Base-by-base conservation (phyloP, 768 basidiomycete genomes). In the Guyanaporus albipodus region DNA sequence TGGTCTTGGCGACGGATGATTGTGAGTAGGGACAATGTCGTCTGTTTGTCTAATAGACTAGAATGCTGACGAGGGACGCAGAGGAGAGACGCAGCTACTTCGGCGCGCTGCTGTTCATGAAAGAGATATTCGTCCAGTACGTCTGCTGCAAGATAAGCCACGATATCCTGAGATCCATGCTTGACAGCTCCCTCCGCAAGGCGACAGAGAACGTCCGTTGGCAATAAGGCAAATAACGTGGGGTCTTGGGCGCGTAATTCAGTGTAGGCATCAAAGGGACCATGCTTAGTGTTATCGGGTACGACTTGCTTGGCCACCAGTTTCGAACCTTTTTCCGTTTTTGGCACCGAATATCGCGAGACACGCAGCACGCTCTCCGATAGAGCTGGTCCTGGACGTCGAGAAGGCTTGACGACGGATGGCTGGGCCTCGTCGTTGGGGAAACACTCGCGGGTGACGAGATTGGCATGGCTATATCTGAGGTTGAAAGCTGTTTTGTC, bases 131-230 rank as follows among this genome's bases (percentile, higher is more conserved):
- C 50, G 44, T 59, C 69, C 69, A 72, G 40, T 61, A 72, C 50
- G 69, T 70, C 69, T 71, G 68, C 61, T 44, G 68, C 38, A 57
- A 70, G 64, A 70, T 56, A 36, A 71, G 63, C 69, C 70, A 70
- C 49, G 38, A 70, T 62, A 39, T 45, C 46, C 53, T 62, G 38
- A 36, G 56, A 62, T 69, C 64, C 57, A 56, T 58, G 44, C 42
- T 55, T 53, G 49, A 50, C 53, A 49, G 69, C 70, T 35, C 51
- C 55, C 36, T 60, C 50, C 24, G 66, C 67, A 56, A 71, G 48
- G 32, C 46, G 41, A 38, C 48, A 56, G 46, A 61, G 67, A 54
- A 60, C 59, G 28, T 52, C 58, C 9, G 54, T 52, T 38, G 68
- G 62, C 22, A 67, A 34, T 34, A 50, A 57, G 33, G 49, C 51